Base-by-base conservation (phyloP, 805 yeast genomes). In the Yamadazyma philogaea region DNA sequence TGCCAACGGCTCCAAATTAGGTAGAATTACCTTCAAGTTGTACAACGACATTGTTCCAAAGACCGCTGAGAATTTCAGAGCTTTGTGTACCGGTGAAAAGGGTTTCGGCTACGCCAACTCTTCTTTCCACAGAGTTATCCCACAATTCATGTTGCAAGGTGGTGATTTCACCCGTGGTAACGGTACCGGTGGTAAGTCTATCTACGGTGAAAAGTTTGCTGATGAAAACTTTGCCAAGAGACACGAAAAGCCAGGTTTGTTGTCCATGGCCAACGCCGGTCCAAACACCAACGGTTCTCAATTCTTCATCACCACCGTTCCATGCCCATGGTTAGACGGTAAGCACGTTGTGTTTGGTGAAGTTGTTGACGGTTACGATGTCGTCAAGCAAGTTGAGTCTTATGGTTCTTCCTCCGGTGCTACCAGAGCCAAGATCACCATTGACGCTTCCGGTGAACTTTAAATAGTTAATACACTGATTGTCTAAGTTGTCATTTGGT, bases 121-220 rank as follows among this genome's bases (percentile, higher is more conserved):
- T 38, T 74, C 82, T 53, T 90, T 91, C 93, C 97, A 90, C 87
- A 84, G 96, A 76, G 95, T 90, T 53, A 89, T 89, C 61, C 96
- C 96, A 53, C 82, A 85, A 68, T 90, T 90, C 77, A 90, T 90
- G 98, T 76, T 91, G 64, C 98, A 90, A 78, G 97, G 77, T 59
- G 75, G 75, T 55, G 75, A 70, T 53, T 68, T 69, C 61, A 65
- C 71, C 50, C 60, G 65, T 70, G 84, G 87, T 68, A 82, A 86
- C 66, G 97, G 98, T 55, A 81, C 85, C 56, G 98, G 98, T 65
- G 98, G 98, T 65, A 82, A 81, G 68, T 83, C 89, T 37, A 84
- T 84, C 67, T 84, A 84, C 66, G 93, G 91, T 56, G 71, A 70
- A 53, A 80, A 78, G 51, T 79, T 80, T 54, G 70, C 75, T 30